phyloP scores from a whole-genome alignment of 2,329 filamentous ascomycete genomes.

The Sphaceloma murrayae region DNA sequence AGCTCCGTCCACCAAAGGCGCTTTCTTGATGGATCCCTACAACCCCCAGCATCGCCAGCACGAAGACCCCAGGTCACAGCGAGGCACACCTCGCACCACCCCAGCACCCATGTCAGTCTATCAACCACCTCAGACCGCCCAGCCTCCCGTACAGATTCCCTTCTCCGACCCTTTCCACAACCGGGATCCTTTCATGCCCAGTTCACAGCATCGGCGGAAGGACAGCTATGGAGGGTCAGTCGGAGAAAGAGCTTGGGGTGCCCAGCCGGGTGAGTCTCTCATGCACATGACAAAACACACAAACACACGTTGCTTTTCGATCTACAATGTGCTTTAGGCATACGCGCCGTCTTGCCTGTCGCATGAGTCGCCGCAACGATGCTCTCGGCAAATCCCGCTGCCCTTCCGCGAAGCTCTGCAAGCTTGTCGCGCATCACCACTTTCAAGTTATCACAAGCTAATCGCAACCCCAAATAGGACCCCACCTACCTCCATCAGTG shows the following conservation, averaged over 20 bases:
- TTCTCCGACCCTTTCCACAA: slow-evolving; percentile 39
- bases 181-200: slow-evolving; percentile 40
- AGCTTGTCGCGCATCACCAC: background rate
- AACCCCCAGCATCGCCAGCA: slow-evolving; percentile 1
- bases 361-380: slow-evolving; percentile 14
- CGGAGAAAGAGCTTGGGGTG: slow-evolving; percentile 27
- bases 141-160: slow-evolving; percentile 36
- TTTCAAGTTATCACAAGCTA: background rate
- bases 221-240: slow-evolving; percentile 33
- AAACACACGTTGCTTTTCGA: too few relatives aligned
- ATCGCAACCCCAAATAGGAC: background rate
- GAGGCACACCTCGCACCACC: slow-evolving; percentile 12
- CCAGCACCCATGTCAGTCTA: slow-evolving; percentile 13
- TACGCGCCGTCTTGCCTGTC: too few relatives aligned
- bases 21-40: slow-evolving; percentile 6
- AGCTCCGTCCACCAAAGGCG: background rate
- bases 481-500: slow-evolving; percentile 7
- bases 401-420: slow-evolving; percentile 12
- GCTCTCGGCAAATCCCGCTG: slow-evolving; percentile 14
- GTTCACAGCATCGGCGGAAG: slow-evolving; percentile 31
- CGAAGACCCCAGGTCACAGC: slow-evolving; percentile 5
- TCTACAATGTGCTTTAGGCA: too few relatives aligned
- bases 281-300: background rate
- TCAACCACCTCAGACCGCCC: slow-evolving; percentile 25
- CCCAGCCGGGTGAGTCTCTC: slow-evolving; percentile 16